Conservation (phyloP, 129 eudicot genomes). For the Lactuca saligna region DNA sequence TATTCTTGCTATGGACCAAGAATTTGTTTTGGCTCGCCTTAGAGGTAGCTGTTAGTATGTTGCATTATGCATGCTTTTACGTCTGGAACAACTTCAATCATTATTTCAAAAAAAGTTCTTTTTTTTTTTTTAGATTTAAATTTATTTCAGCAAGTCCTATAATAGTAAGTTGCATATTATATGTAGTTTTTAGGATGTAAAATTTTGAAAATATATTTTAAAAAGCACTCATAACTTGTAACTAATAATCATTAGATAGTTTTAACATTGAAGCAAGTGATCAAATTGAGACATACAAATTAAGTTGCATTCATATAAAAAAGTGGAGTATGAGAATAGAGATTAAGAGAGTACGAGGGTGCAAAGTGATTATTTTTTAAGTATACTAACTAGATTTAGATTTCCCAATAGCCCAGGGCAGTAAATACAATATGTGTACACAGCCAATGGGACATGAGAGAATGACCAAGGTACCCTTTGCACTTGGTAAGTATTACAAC, state of each 20-base stretch:
- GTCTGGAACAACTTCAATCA: not conserved
- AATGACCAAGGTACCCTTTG: slow-evolving; percentile 18
- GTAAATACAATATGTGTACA: not conserved
- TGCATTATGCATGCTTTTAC: not conserved
- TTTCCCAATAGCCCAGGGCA: not conserved
- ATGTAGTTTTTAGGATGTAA: not conserved
- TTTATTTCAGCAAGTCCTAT: not conserved
- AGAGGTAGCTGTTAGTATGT: not conserved
- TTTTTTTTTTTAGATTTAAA: too few relatives aligned
- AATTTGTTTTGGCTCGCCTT: not conserved
- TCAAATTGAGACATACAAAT: not conserved
- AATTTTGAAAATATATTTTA: too few relatives aligned
- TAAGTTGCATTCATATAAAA: not conserved
- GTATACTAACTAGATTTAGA: not conserved
- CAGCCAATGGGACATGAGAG: not conserved
- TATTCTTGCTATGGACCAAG: not conserved
- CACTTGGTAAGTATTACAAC: slow-evolving; percentile 17
- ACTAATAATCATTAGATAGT: not conserved
- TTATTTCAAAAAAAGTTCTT: too few relatives aligned
- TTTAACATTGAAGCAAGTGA: too few relatives aligned
- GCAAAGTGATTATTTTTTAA: slow-evolving; percentile 1
- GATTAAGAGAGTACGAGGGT: slow-evolving; percentile 4
- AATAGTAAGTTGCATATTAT: not conserved
- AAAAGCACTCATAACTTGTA: not conserved
- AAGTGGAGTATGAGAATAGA: not conserved